Conservation (phyloP, 2,329 filamentous ascomycete species). For the Cryphonectria parasitica region DNA sequence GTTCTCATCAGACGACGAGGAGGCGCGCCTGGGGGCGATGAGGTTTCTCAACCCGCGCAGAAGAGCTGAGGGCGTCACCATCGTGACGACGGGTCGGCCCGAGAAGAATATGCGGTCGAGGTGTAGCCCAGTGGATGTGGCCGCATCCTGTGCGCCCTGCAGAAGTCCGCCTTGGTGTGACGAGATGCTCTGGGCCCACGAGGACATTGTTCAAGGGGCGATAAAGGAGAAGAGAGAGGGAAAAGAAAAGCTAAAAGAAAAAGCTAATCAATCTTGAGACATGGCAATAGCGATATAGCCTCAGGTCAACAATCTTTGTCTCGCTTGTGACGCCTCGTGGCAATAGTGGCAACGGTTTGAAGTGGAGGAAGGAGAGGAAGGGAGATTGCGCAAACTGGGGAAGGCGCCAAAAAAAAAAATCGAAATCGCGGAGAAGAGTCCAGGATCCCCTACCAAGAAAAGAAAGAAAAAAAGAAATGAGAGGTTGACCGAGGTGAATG, state of each 20-base stretch:
- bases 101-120: slow-evolving; percentile 4
- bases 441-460: not conserved
- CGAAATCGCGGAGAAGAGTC: not conserved
- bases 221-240: not conserved
- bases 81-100: slow-evolving; percentile 17
- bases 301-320: not conserved
- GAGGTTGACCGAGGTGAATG: not conserved
- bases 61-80: slow-evolving; percentile 12
- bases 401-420: not conserved
- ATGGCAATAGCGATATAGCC: not conserved
- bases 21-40: slow-evolving; percentile 15
- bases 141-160: slow-evolving; percentile 8
- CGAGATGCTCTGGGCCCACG: slow-evolving; percentile 19
- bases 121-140: not conserved
- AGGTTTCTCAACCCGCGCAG: slow-evolving; percentile 1
- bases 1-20: slow-evolving; percentile 27
- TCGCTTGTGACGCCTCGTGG: not conserved
- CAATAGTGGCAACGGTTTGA: not conserved
- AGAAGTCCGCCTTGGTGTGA: slow-evolving; percentile 23
- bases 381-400: too few relatives aligned
- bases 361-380: not conserved
- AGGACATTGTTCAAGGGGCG: slow-evolving; percentile 13
- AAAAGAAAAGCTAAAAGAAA: not conserved
- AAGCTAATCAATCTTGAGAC: slow-evolving; percentile 14
- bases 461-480: not conserved